Evolutionary conservation across 768 basidiomycete species (phyloP), one percentile per base, ranked within the genome.

Genomic region (Porpolomopsis calyptriformis): DNA sequence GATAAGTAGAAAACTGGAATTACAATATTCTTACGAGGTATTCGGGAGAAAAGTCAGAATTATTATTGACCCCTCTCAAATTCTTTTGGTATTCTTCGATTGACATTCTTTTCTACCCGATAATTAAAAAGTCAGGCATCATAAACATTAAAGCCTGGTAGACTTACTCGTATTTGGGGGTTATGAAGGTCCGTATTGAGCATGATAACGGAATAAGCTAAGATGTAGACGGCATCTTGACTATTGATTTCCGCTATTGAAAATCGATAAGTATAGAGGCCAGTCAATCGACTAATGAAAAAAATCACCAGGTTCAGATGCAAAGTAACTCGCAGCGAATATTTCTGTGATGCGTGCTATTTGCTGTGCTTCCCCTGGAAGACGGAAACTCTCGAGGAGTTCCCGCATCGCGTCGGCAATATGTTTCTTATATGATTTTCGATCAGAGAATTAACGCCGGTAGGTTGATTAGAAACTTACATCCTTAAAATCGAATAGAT

Each of bases 101-200:
- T 1, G 89, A 73, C 96, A 99, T 99, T 3, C 90, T 77, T 83
- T 96, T 96, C 85, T 94, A 54, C 31, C 47, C 35, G 22, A n/a
- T 4, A 9, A 19, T n/a, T 29, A 38, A 14, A 6, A 20, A 37
- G 9, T 34, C 42, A n/a, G 9, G 9, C 9, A 10, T 35, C 16
- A 18, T 18, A 46, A n/a, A n/a, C n/a, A 27, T 18, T 1, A 38
- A 27, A 9, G 14, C 12, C 8, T 6, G 16, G 41, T 20, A 20
- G 9, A 56, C 82, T 61, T 59, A 85, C 90, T 59, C 87, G 69
- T 50, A 93, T 77, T 71, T 96, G 91, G 10, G 93, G 92, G 58
- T 88, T 97, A 60, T 97, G 93, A 25, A 80, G 78, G 66, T 99
- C 96, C 6, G 96, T 99, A 64, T 99, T 99, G 41, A 99, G 76